These are phyloP conservation scores for Phytophthora niederhauseri DNA, from an alignment of 352 stramenopile species.

Conservation along the genomic window DNA sequence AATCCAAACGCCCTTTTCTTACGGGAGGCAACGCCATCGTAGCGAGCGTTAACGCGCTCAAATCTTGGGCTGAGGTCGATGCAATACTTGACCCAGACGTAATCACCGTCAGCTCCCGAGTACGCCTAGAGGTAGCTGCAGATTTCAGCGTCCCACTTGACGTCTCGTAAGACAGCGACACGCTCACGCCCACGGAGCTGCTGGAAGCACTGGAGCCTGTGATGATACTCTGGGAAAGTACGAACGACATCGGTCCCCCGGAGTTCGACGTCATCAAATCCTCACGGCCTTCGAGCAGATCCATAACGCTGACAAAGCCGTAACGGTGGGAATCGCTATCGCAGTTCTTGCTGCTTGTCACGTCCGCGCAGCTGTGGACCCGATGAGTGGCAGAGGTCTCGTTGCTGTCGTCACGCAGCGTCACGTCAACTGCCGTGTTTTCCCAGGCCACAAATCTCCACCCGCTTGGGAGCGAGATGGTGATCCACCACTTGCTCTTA, in stretches of 20 bases:
- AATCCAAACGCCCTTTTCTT: conserved; percentile 53
- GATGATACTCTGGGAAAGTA: conserved; percentile 64
- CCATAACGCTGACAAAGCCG: conserved; percentile 71
- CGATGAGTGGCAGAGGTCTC: conserved; percentile 26
- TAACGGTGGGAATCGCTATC: conserved; percentile 45
- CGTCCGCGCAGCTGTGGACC: conserved; percentile 53
- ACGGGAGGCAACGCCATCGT: conserved; percentile 61
- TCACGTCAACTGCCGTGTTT: conserved; percentile 60
- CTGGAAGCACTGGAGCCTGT: conserved; percentile 44
- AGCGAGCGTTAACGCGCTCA: conserved; percentile 61
- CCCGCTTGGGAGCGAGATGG: conserved; percentile 58
- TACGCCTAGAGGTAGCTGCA: conserved; percentile 40
- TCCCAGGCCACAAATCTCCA: conserved; percentile 80
- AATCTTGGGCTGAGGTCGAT: conserved; percentile 28
- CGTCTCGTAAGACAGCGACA: conserved; percentile 66
- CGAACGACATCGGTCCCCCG: conserved; percentile 60
- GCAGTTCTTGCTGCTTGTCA: conserved; percentile 59
- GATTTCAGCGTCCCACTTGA: conserved; percentile 41
- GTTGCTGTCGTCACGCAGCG: conserved; percentile 37
- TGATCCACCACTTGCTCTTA: conserved; percentile 75
- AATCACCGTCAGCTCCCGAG: conserved; percentile 52
- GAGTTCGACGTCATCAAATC: conserved; percentile 56
- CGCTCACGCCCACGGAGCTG: conserved; percentile 47
- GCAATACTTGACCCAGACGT: conserved; percentile 28
- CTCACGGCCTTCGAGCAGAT: conserved; percentile 56